Evolutionary conservation across 306 rosid genomes (phyloP).

Genomic region (Quercus engelmannii): DNA sequence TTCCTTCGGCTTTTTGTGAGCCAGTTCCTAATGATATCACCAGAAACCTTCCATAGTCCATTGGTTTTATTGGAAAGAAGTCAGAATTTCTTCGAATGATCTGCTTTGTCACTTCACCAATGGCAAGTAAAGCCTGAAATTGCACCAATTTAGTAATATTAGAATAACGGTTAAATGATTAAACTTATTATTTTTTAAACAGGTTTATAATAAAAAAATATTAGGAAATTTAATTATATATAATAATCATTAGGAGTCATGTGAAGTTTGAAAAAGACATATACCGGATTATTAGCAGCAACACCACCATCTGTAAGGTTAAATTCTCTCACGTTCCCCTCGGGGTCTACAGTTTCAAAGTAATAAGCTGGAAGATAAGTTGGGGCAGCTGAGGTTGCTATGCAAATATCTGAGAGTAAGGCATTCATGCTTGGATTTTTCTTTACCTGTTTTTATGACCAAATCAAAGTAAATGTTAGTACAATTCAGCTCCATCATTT

Average conservation of each 20-base stretch:
- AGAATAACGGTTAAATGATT: neutral
- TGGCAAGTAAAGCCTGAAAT: conserved; percentile 46
- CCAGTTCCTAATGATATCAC: conserved; percentile 67
- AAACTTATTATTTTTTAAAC: too few species aligned
- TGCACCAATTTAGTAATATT: neutral
- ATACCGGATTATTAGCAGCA: conserved; percentile 73
- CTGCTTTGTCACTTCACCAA: conserved; percentile 47
- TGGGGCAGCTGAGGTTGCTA: conserved; percentile 74
- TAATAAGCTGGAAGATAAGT: conserved; percentile 69
- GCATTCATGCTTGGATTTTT: conserved; percentile 26
- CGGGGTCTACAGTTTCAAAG: conserved; percentile 32
- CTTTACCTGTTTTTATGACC: conserved; percentile 24
- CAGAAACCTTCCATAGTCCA: conserved; percentile 36
- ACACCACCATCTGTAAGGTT: conserved; percentile 68
- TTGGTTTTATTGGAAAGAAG: conserved; percentile 26
- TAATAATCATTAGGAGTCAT: too few species aligned
- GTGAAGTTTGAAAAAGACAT: neutral
- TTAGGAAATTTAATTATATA: neutral
- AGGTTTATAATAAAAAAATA: neutral
- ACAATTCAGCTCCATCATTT: neutral
- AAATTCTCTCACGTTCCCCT: conserved; percentile 29
- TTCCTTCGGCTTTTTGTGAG: conserved; percentile 34
- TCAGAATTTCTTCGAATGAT: conserved; percentile 9
- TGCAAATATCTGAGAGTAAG: conserved; percentile 51
- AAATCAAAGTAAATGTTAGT: neutral